A percentile compares a stretch with the other conserved stretches of the same genome.
These are phyloP conservation scores for Paramecium biaurelia DNA, from an alignment of 73 alveolate species.

Conservation along the genomic window DNA sequence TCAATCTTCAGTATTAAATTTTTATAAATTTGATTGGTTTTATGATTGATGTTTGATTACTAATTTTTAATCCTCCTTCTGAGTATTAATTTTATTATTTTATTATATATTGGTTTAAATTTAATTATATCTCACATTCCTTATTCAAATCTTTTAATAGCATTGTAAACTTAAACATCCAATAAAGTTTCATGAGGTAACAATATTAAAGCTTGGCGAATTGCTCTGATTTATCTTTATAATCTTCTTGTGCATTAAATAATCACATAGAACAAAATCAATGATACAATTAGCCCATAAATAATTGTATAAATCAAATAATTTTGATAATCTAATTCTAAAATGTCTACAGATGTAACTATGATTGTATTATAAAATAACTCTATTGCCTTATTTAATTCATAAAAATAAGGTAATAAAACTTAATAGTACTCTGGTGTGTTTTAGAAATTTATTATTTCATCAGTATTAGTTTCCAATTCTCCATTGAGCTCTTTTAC, in stretches of 20 bases:
- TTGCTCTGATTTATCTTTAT: background rate
- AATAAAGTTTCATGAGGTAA: background rate
- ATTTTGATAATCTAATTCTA: background rate
- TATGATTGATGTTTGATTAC: no score
- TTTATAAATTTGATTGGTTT: no score
- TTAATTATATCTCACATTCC: background rate
- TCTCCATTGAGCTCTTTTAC: background rate
- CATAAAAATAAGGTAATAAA: background rate
- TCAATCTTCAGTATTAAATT: no score
- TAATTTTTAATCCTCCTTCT: no score
- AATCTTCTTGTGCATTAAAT: background rate
- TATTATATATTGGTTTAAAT: no score
- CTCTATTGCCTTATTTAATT: background rate
- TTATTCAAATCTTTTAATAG: background rate
- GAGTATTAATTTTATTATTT: no score
- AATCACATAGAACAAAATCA: background rate
- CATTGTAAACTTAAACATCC: background rate
- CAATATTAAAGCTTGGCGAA: background rate
- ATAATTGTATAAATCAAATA: background rate
- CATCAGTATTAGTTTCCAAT: background rate
- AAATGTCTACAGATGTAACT: background rate
- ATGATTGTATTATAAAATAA: background rate
- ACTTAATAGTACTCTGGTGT: background rate
- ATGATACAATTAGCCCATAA: background rate
- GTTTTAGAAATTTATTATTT: background rate